Percentiles rank a stretch among this genome's conserved stretches.
Evolutionary conservation across 768 basidiomycete species (phyloP).

Genomic region (Lentinula detonsa): DNA sequence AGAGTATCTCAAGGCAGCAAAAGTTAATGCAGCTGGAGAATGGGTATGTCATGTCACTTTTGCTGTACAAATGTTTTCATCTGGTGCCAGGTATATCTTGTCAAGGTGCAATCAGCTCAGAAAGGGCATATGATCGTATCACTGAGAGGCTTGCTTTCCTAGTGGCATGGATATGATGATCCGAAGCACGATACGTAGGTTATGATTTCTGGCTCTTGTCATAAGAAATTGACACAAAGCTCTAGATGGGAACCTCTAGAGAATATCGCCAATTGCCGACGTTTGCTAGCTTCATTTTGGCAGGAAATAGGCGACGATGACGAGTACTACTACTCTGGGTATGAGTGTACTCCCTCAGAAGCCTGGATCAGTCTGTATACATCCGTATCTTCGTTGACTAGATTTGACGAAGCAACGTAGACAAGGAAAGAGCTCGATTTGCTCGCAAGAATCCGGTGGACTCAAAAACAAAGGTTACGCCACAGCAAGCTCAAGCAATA

Average conservation of each 20-base stretch:
- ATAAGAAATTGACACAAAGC: neutral
- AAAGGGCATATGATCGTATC: neutral
- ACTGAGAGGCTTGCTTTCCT: neutral
- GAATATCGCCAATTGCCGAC: slow-evolving; percentile 52
- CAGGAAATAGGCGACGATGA: slow-evolving; percentile 53
- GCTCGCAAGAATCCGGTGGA: slow-evolving; percentile 18
- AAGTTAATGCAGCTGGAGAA: neutral
- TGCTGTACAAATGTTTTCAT: neutral
- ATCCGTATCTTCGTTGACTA: neutral
- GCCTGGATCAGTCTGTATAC: slow-evolving; percentile 52
- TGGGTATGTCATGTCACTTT: neutral
- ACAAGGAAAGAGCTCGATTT: slow-evolving; percentile 32
- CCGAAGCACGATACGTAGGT: slow-evolving; percentile 50
- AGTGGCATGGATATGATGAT: slow-evolving; percentile 62
- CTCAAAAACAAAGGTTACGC: slow-evolving; percentile 13
- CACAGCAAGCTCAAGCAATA: neutral
- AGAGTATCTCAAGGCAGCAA: slow-evolving; percentile 1
- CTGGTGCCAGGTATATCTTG: slow-evolving; percentile 49
- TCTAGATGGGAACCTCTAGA: slow-evolving; percentile 64
- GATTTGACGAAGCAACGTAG: slow-evolving; percentile 14
- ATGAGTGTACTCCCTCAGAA: slow-evolving; percentile 32
- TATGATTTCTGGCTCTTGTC: slow-evolving; percentile 4
- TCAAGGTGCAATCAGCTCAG: slow-evolving; percentile 42
- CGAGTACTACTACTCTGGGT: slow-evolving; percentile 44
- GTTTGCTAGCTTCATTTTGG: slow-evolving; percentile 63